phyloP scores from a whole-genome alignment of 1,284 basidiomycete genomes.

The Schizophyllum amplum region DNA sequence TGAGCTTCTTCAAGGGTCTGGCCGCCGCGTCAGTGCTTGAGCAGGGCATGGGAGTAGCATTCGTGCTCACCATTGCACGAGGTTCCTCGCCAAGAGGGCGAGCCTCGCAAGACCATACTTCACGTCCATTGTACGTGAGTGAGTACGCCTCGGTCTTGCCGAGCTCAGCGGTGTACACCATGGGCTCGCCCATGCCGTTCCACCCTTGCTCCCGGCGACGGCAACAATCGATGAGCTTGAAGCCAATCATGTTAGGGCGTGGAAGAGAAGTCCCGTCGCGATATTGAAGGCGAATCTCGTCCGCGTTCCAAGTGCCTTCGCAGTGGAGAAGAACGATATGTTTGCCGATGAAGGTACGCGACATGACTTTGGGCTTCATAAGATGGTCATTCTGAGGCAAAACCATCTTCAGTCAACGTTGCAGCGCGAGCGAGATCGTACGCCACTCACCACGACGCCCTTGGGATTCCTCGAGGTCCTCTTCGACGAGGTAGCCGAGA shows the following conservation, averaged over 20 bases:
- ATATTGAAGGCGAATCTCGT: not conserved
- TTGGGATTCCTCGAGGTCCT: no score
- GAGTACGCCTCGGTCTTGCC: not conserved
- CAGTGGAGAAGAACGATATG: not conserved
- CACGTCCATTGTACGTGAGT: not conserved
- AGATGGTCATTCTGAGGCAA: no score
- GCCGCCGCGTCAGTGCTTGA: no score
- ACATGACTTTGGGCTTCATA: not conserved
- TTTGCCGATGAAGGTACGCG: not conserved
- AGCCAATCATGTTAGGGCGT: not conserved
- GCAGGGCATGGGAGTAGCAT: no score
- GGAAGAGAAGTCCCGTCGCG: not conserved
- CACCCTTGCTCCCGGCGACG: not conserved
- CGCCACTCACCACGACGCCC: no score
- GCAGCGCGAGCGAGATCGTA: no score
- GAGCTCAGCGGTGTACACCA: not conserved
- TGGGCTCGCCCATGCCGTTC: not conserved
- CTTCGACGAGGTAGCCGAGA: no score
- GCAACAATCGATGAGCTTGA: not conserved
- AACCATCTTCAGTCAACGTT: no score
- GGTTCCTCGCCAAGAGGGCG: no score
- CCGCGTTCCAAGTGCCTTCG: not conserved
- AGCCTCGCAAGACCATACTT: no score
- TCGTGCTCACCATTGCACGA: no score
- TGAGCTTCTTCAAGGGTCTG: no score